Conservation (phyloP, 371 early-diverging fungal species). For the Mucor ambiguus region DNA sequence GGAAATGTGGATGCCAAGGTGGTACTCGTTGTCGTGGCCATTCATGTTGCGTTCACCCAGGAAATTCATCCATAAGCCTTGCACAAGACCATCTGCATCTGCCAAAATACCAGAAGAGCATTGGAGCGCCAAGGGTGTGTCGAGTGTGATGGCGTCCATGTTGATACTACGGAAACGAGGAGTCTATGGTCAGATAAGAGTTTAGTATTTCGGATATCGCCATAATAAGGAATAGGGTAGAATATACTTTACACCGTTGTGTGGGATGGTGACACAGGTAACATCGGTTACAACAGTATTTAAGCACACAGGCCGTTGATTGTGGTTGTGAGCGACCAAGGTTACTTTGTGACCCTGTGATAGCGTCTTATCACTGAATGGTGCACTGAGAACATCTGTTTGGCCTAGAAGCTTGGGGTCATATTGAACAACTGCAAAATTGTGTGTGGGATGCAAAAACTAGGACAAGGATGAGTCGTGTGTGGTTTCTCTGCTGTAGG, state of each 20-base stretch:
- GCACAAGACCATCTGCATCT: constrained; percentile 72
- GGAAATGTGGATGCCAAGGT: constrained; percentile 71
- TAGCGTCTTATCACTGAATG: constrained; percentile 59
- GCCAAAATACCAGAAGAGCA: constrained; percentile 87
- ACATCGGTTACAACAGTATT: constrained; percentile 80
- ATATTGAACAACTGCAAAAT: constrained; percentile 75
- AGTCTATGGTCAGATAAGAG: constrained; percentile 40
- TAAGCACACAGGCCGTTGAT: constrained; percentile 74
- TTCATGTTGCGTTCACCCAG: constrained; percentile 73
- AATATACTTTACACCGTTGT: constrained; percentile 54
- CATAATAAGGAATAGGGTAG: background rate
- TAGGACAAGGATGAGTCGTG: constrained; percentile 8
- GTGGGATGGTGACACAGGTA: constrained; percentile 79
- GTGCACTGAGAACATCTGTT: constrained; percentile 71
- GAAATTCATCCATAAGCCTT: constrained; percentile 86
- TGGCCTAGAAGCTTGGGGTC: constrained; percentile 74
- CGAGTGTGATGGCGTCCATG: constrained; percentile 84
- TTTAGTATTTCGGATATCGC: background rate
- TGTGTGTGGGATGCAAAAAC: constrained; percentile 87
- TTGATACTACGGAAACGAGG: constrained; percentile 84
- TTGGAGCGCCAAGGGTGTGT: constrained; percentile 83
- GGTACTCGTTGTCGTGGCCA: constrained; percentile 79
- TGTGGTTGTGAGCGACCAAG: constrained; percentile 79
- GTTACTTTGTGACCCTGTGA: constrained; percentile 68
- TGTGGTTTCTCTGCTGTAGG: no score